Evolutionary conservation across 139 green algal genomes (phyloP).

Genomic region (Chara braunii): DNA sequence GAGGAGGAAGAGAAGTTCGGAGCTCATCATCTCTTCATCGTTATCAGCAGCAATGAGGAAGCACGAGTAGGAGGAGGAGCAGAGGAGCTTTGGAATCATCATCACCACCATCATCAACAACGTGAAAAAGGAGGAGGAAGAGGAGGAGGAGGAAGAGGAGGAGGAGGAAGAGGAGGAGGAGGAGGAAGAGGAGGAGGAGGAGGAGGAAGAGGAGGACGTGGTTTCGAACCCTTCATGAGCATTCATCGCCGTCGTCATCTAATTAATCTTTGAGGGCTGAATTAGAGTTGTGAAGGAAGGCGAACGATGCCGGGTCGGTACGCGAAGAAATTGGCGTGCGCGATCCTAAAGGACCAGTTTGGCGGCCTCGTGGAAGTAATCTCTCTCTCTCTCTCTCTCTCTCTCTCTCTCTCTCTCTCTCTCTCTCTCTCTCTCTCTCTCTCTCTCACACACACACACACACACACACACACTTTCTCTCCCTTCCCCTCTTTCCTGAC

Average conservation of each 20-base stretch:
- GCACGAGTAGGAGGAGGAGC: background rate
- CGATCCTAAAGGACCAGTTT: too few species aligned
- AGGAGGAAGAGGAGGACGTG: background rate
- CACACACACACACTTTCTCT: background rate
- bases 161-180: background rate
- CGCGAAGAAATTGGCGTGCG: too few species aligned
- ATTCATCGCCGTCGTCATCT: too few species aligned
- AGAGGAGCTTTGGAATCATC: too few species aligned
- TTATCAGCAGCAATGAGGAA: background rate
- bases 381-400: background rate
- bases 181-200: background rate
- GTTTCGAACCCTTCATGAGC: too few species aligned
- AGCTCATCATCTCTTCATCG: too few species aligned
- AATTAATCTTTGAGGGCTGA: too few species aligned
- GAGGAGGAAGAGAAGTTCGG: too few species aligned
- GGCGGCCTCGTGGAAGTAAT: too few species aligned
- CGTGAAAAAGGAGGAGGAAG: background rate
- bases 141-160: background rate
- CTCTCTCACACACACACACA: background rate
- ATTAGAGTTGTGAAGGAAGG: too few species aligned
- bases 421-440: background rate
- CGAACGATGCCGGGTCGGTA: too few species aligned
- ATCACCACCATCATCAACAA: too few species aligned
- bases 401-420: background rate
- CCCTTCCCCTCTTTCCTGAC: background rate